phyloP scores from a whole-genome alignment of 305 asterid species.

The Fraxinus floribunda region DNA sequence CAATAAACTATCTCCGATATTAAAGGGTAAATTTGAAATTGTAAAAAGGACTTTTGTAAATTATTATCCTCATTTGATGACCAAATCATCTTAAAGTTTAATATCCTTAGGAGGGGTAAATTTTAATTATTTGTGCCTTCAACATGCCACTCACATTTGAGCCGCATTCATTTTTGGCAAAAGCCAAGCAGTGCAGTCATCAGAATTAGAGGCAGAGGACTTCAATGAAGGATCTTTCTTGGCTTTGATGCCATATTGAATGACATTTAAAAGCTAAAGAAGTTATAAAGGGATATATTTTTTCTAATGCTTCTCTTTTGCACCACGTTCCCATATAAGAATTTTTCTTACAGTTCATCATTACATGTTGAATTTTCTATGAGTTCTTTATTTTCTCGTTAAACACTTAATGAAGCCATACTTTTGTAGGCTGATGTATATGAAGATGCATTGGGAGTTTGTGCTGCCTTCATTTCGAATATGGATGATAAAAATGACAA shows the following conservation, averaged over 20 bases:
- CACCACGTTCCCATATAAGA: not conserved
- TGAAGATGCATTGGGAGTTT: constrained; percentile 65
- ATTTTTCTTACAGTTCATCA: not conserved
- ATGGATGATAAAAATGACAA: constrained; percentile 69
- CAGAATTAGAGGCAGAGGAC: not conserved
- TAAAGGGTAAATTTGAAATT: constrained; percentile 11
- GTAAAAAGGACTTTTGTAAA: not conserved
- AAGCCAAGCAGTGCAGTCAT: not conserved
- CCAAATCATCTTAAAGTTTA: constrained; percentile 7
- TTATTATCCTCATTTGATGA: not conserved
- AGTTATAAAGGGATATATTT: not conserved
- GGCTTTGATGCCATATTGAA: not conserved
- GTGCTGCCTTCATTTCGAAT: constrained; percentile 83
- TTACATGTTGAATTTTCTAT: constrained; percentile 5
- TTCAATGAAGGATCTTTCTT: not conserved
- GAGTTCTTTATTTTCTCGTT: constrained; percentile 6
- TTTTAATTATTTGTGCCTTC: not conserved
- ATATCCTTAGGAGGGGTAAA: not conserved
- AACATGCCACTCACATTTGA: not conserved
- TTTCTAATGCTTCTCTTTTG: not conserved
- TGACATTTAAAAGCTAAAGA: not conserved
- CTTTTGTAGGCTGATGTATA: constrained; percentile 74
- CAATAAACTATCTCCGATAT: not conserved
- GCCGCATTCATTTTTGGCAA: not conserved
- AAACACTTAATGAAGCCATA: constrained; percentile 15